Evolutionary conservation across 306 rosid species (phyloP).

Genomic region (Senna siamea): DNA sequence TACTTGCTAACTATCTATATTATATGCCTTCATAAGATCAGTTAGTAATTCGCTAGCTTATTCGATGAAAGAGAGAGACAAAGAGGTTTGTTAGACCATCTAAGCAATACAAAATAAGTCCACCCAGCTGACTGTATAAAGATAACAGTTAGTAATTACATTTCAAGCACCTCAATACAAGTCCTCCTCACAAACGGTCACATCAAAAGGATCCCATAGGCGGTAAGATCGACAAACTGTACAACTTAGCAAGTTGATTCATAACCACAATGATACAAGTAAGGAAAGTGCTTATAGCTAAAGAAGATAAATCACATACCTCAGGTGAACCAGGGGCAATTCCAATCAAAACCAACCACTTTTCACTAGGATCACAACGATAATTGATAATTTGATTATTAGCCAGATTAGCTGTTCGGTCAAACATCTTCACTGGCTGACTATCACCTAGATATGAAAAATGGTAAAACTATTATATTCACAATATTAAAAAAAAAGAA

Average conservation of each 20-base stretch:
- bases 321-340: conserved; percentile 84
- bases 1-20: no score
- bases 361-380: conserved; percentile 74
- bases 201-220: conserved; percentile 16
- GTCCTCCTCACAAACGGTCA: background rate
- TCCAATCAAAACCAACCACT: conserved; percentile 83
- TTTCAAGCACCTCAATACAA: conserved; percentile 1
- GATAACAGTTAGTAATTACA: background rate
- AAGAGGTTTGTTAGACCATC: no score
- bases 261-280: conserved; percentile 26
- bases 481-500: conserved; percentile 3
- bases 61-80: no score
- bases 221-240: background rate
- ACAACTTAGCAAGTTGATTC: conserved; percentile 6
- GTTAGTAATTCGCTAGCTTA: no score
- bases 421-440: conserved; percentile 78
- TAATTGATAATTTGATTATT: conserved; percentile 85
- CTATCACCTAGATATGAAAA: conserved; percentile 56
- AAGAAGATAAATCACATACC: conserved; percentile 49
- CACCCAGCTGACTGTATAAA: background rate
- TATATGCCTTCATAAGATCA: no score
- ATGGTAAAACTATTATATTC: conserved; percentile 26
- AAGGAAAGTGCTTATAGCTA: conserved; percentile 13
- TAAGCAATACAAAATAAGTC: conserved; percentile 12
- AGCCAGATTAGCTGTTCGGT: conserved; percentile 69